phyloP scores from a whole-genome alignment of 208 protist genomes.

The Crithidia mellificae region DNA sequence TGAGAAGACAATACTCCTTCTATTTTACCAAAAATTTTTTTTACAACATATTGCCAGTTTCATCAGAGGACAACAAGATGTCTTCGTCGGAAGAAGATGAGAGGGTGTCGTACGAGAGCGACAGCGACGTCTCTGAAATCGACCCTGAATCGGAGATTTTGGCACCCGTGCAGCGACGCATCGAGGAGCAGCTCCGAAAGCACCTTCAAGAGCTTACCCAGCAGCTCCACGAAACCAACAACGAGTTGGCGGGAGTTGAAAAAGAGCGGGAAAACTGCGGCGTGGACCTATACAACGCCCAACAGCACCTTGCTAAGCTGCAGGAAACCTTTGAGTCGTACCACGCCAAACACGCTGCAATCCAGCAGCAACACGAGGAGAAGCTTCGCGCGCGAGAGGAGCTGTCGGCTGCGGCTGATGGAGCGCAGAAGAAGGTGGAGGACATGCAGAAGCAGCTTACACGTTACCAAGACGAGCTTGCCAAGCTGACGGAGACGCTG shows the following conservation, averaged over 20 bases:
- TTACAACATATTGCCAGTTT: too few species aligned
- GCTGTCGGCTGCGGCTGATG: constrained; percentile 53
- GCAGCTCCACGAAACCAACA: constrained; percentile 84
- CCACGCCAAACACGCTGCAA: constrained; percentile 81
- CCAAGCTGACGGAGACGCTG: constrained; percentile 90
- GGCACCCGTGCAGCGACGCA: constrained; percentile 84
- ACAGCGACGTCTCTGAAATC: constrained; percentile 88
- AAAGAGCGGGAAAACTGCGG: constrained; percentile 89
- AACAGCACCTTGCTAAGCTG: constrained; percentile 93
- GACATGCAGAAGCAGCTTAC: constrained; percentile 86
- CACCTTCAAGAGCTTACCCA: constrained; percentile 88
- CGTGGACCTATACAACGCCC: constrained; percentile 95
- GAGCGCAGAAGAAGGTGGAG: constrained; percentile 80
- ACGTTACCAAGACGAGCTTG: constrained; percentile 90
- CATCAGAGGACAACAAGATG: too few species aligned
- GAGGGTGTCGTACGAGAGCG: constrained; percentile 62
- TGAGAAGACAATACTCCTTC: too few species aligned
- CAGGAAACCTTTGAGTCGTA: constrained; percentile 92
- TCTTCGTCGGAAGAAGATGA: constrained; percentile 41
- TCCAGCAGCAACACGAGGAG: constrained; percentile 83
- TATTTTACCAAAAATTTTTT: too few species aligned
- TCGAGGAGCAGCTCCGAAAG: constrained; percentile 86
- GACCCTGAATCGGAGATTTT: constrained; percentile 85
- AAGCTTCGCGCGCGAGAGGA: constrained; percentile 72
- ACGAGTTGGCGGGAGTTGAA: constrained; percentile 72